Percentiles rank a stretch among this genome's conserved stretches.
Conservation (phyloP, 2,329 filamentous ascomycete species). For the Aspergillus nomiae region DNA sequence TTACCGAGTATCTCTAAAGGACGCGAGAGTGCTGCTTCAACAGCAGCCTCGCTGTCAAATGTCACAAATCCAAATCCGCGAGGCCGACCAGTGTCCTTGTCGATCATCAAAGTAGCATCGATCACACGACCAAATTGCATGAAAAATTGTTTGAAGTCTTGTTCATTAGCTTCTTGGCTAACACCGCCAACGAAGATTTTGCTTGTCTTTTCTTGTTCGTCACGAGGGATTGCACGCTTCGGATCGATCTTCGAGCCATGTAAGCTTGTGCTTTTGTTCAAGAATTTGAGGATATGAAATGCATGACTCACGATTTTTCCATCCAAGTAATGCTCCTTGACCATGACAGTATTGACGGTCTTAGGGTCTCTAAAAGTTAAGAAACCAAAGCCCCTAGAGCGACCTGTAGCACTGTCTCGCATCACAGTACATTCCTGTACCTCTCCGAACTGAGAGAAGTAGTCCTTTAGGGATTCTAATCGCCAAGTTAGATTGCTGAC, state of each 20-base stretch:
- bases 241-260: conserved; percentile 76
- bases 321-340: conserved; percentile 97
- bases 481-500: conserved; percentile 28
- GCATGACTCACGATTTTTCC: conserved; percentile 83
- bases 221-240: conserved; percentile 93
- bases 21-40: conserved; percentile 83
- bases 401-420: conserved; percentile 90
- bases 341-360: conserved; percentile 98
- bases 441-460: conserved; percentile 97
- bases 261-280: conserved; percentile 24
- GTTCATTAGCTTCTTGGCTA: conserved; percentile 93
- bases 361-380: conserved; percentile 97
- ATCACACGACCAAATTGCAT: conserved; percentile 94
- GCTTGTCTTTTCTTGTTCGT: conserved; percentile 96
- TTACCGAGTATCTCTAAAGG: conserved; percentile 93
- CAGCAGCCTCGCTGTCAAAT: conserved; percentile 92
- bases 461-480: conserved; percentile 90
- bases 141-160: conserved; percentile 96
- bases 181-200: conserved; percentile 99
- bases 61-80: conserved; percentile 98
- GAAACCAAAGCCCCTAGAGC: conserved; percentile 95
- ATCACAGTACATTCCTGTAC: conserved; percentile 99
- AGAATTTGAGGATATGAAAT: conserved; percentile 9
- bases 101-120: conserved; percentile 99
- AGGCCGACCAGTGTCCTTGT: conserved; percentile 97